Evolutionary conservation across 345 rosid species (phyloP), one percentile per base, ranked within the genome.

Genomic region (Schrenkiella parvula): DNA sequence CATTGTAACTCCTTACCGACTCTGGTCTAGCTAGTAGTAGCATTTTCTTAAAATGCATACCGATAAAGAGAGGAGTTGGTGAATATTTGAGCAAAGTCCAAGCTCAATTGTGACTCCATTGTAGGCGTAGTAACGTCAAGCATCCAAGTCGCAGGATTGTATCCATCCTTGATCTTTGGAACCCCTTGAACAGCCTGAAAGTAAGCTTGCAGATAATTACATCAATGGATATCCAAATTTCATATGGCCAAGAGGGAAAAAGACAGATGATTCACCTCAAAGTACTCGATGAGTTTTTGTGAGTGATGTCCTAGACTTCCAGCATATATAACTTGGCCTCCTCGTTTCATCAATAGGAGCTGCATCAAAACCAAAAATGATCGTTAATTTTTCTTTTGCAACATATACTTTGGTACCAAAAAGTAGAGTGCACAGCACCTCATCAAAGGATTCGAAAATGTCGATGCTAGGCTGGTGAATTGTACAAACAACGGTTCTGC

Each of bases 141-240:
- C 98, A 90, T 90, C 98, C 98, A 92, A 31, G 98, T 88, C 13
- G 98, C 98, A 8, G 98, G 98, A 76, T 92, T 92, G 75, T 80
- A 77, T 42, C 95, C 93, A 1, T 86, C 87, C 53, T 65, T 82
- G 57, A 90, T 88, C 80, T 84, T 84, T 0, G 90, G 79, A 79
- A 92, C 90, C 21, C 95, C 96, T 21, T 81, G 86, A 23, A 92
- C 55, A 35, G 88, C 90, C 96, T 92, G 81, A 18, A 42, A 54
- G 19, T 19, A 58, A 32, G 10, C 13, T 57, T 25, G 8, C 12
- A 63, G 63, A 21, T 53, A 26, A 32, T 4, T 31, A 29, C 70
- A 37, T 71, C 58, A 55, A 67, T 39, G 8, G 18, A 55, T 8
- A 65, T 9, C 23, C 9, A 34, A 63, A 28, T 25, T 15, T 50